phyloP scores from a whole-genome alignment of 805 yeast genomes.

The Scheffersomyces amazonensis region DNA sequence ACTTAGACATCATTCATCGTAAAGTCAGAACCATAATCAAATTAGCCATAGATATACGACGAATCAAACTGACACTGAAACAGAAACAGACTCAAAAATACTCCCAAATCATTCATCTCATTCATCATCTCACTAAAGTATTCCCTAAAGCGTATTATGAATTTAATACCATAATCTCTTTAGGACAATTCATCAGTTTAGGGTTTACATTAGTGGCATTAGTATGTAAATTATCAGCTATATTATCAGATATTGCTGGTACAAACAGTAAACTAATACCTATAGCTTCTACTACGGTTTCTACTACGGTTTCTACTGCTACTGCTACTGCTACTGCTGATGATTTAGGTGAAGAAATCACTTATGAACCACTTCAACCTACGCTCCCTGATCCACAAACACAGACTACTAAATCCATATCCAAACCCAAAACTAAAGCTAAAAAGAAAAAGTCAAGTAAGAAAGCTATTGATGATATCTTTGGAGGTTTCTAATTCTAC shows the following conservation, averaged over 20 bases:
- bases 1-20: slow-evolving; percentile 62
- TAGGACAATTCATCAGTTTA: slow-evolving; percentile 71
- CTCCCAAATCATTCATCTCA: slow-evolving; percentile 10
- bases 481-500: slow-evolving; percentile 36
- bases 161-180: slow-evolving; percentile 64
- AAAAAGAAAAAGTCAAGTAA: slow-evolving; percentile 5
- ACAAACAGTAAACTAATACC: no score
- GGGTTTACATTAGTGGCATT: slow-evolving; percentile 68
- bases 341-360: slow-evolving; percentile 29
- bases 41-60: slow-evolving; percentile 10
- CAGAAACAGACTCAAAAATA: slow-evolving; percentile 6
- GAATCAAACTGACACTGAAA: slow-evolving; percentile 3
- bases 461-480: slow-evolving; percentile 54
- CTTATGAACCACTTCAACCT: no score
- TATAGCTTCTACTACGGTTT: no score
- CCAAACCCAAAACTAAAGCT: slow-evolving; percentile 10
- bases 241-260: slow-evolving; percentile 14
- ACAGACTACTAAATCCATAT: not conserved
- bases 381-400: no score
- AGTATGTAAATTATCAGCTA: slow-evolving; percentile 42
- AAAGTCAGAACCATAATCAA: slow-evolving; percentile 40
- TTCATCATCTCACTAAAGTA: slow-evolving; percentile 33
- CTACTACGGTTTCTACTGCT: not conserved
- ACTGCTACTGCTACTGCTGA: slow-evolving; percentile 3
- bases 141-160: slow-evolving; percentile 51